Evolutionary conservation across 345 rosid species (phyloP).

Genomic region (Brassica carinata): DNA sequence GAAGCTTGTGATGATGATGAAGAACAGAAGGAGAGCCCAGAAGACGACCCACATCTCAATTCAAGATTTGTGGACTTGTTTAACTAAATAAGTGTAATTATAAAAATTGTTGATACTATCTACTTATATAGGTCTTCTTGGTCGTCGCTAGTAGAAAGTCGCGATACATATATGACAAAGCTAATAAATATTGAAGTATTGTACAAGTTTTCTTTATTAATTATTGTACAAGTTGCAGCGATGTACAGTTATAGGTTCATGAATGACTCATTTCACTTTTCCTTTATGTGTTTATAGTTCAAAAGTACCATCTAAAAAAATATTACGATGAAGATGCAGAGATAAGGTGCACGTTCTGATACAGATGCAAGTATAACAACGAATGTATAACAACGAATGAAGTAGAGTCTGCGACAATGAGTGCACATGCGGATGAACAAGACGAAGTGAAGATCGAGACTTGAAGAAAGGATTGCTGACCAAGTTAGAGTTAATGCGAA

Average conservation of each 20-base stretch:
- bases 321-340: too few species aligned
- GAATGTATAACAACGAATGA: too few species aligned
- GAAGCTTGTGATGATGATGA: background rate
- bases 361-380: too few species aligned
- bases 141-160: background rate
- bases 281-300: background rate
- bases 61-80: background rate
- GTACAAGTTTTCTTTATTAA: too few species aligned
- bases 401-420: too few species aligned
- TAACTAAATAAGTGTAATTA: background rate
- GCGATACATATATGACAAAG: background rate
- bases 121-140: slow-evolving; percentile 1
- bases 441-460: too few species aligned
- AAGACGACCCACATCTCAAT: background rate
- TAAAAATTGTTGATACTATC: too few species aligned
- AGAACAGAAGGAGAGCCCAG: background rate
- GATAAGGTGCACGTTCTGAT: too few species aligned
- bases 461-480: too few species aligned
- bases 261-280: background rate
- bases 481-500: too few species aligned
- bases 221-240: background rate
- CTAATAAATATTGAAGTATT: background rate
- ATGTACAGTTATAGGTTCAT: background rate
- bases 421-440: too few species aligned
- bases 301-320: background rate